These are phyloP conservation scores for Eucalyptus lansdowneana DNA, from an alignment of 345 rosid genomes.

Conservation along the genomic window DNA sequence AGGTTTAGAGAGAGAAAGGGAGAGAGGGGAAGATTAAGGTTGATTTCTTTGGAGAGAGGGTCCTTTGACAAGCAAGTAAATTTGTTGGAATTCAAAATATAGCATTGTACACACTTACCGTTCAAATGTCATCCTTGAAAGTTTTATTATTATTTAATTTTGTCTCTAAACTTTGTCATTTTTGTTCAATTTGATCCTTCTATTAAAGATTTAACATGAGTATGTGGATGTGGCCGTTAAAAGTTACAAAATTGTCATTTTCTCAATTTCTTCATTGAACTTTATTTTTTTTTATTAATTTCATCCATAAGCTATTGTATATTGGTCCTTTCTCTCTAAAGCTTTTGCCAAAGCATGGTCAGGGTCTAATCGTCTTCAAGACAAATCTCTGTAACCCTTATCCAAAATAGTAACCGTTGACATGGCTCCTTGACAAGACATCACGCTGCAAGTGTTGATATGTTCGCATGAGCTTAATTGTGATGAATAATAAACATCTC, in stretches of 20 bases:
- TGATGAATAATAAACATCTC: background rate
- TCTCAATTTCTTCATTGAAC: background rate
- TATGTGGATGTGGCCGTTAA: background rate
- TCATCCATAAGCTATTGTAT: background rate
- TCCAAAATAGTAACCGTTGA: background rate
- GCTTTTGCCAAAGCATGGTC: background rate
- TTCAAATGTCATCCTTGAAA: background rate
- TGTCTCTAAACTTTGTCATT: background rate
- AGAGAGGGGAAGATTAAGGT: too few species aligned
- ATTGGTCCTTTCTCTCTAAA: background rate
- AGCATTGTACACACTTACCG: background rate
- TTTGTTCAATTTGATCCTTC: background rate
- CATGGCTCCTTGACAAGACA: background rate
- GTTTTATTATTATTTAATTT: background rate
- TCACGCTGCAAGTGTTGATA: background rate
- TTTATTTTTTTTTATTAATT: background rate
- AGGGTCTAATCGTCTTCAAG: background rate
- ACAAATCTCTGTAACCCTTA: background rate
- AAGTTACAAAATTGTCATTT: background rate
- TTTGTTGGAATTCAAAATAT: background rate
- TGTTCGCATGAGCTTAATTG: background rate
- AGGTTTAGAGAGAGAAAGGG: too few species aligned
- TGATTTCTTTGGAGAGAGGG: too few species aligned
- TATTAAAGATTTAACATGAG: background rate
- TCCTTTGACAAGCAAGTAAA: too few species aligned